Percentiles rank a stretch among this genome's conserved stretches.
Evolutionary conservation across 345 rosid genomes (phyloP).

Genomic region (Fremontodendron californicum): DNA sequence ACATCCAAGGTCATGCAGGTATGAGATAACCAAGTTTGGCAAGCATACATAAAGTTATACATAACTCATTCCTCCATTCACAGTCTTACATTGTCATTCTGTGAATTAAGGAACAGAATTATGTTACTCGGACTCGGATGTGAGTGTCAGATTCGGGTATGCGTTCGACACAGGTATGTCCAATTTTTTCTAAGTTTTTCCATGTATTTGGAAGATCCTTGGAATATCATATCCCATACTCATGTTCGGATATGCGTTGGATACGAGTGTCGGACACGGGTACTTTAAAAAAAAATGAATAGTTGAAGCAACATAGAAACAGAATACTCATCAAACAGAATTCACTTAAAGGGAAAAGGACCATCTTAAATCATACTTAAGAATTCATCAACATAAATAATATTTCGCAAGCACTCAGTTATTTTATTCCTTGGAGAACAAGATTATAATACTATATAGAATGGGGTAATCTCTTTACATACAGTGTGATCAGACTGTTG

Average conservation of each 20-base stretch:
- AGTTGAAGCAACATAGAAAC: no score
- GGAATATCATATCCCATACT: no score
- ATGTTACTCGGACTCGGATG: no score
- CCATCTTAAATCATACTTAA: not conserved
- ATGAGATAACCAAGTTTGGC: not conserved
- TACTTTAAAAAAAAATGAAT: no score
- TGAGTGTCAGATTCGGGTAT: no score
- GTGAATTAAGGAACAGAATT: no score
- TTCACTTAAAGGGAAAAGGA: not conserved
- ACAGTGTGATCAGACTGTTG: slow-evolving; percentile 46
- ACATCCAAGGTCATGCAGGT: not conserved
- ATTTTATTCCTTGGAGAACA: not conserved
- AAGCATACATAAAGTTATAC: not conserved
- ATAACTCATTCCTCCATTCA: slow-evolving; percentile 4
- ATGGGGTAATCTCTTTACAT: not conserved
- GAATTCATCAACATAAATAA: not conserved
- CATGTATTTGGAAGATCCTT: no score
- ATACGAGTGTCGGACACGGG: no score
- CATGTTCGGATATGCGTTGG: no score
- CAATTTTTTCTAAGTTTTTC: no score
- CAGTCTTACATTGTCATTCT: not conserved
- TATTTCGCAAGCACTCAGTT: not conserved
- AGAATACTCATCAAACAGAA: no score
- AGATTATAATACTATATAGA: slow-evolving; percentile 14
- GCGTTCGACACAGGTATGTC: no score